Percentiles rank a stretch among this genome's conserved stretches.
Conservation (phyloP, 805 yeast species). For the Schwanniomyces sp. region DNA sequence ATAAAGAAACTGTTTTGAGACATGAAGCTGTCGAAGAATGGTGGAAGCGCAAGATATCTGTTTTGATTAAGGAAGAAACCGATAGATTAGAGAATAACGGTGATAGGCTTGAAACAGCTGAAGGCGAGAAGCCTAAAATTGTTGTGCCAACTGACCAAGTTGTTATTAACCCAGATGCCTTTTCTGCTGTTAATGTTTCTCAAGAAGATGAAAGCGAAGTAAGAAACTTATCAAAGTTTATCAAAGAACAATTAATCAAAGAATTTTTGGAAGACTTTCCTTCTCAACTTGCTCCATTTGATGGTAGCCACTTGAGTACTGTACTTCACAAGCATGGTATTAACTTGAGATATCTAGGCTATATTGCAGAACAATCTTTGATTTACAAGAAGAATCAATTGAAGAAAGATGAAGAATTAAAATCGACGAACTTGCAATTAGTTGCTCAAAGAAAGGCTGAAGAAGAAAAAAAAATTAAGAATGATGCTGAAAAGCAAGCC, state of each 20-base stretch:
- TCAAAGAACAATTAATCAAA: constrained; percentile 60
- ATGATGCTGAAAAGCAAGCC: constrained; percentile 18
- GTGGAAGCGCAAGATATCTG: constrained; percentile 73
- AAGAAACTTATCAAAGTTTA: constrained; percentile 65
- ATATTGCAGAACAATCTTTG: constrained; percentile 42
- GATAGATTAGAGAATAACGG: constrained; percentile 44
- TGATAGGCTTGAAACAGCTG: constrained; percentile 25
- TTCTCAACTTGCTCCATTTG: constrained; percentile 66
- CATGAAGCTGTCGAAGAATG: constrained; percentile 89
- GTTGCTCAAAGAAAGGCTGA: constrained; percentile 25
- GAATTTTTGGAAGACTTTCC: constrained; percentile 58
- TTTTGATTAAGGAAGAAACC: constrained; percentile 48
- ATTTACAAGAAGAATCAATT: constrained; percentile 15
- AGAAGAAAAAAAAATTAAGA: constrained; percentile 18
- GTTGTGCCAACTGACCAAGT: constrained; percentile 53
- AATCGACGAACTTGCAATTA: constrained; percentile 24
- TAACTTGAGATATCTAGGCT: constrained; percentile 85
- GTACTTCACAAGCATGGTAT: constrained; percentile 80
- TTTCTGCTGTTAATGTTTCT: constrained; percentile 41
- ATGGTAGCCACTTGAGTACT: constrained; percentile 72
- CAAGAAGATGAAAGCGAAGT: constrained; percentile 62
- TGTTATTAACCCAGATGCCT: constrained; percentile 79
- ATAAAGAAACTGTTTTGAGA: constrained; percentile 73
- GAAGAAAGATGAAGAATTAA: constrained; percentile 13
- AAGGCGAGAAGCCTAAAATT: constrained; percentile 47